Evolutionary conservation across 2,329 filamentous ascomycete genomes (phyloP), one percentile per base, ranked within the genome.

Genomic region (Pezicula carpinea): DNA sequence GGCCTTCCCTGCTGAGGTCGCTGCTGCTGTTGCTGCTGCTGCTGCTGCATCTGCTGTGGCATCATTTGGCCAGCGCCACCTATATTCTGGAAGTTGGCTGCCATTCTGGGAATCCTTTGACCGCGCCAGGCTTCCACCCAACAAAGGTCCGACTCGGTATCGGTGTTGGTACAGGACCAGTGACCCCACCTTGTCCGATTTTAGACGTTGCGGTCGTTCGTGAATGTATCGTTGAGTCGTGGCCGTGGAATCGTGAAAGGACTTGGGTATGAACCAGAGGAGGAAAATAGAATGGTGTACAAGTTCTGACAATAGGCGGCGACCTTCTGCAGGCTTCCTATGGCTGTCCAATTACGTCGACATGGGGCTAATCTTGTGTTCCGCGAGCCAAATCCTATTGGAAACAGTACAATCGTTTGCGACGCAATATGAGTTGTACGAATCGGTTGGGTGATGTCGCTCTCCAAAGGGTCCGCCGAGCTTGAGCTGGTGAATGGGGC

Each of bases 61-160:
- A 60, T 62, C 53, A 60, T 57, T 40, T 55, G 54, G 34, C 52
- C 52, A n/a, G 56, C 53, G 44, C 49, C 56, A 34, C 54, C 53
- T 52, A 60, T 59, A 43, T 62, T 56, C 44, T 59, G 61, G 48
- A 62, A 63, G 49, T 63, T 63, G 22, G 58, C 50, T 26, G 59
- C 59, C 62, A 65, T 65, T 40, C 46, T 57, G 45, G 39, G 44
- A 49, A 47, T 49, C 39, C 45, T 38, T 55, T n/a, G n/a, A 54
- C 53, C 51, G 46, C 29, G 50, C 54, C 56, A 60, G 55, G 52
- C 48, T 58, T 55, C 54, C 55, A 50, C 50, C 35, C 23, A 34
- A 34, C 54, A 49, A 48, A 52, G 48, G 44, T 49, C 50, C 53
- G 50, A 53, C 35, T 50, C 39, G 43, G 29, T 29, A 29, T n/a